Conservation (phyloP, 2,329 filamentous ascomycete genomes). For the Fusarium tupiense region DNA sequence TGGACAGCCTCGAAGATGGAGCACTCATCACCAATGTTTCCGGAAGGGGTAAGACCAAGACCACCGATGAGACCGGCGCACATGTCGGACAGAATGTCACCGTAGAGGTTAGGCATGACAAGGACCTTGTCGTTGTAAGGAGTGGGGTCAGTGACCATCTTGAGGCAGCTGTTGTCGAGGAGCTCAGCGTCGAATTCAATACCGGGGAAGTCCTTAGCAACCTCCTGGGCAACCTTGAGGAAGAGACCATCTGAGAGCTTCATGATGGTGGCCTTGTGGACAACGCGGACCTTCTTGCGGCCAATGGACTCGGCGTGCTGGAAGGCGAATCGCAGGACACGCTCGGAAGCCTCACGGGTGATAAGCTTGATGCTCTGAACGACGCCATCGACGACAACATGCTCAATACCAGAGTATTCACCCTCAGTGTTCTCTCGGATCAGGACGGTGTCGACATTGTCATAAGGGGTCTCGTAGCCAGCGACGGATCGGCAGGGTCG, state of each 20-base stretch:
- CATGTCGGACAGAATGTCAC: slow-evolving; percentile 99
- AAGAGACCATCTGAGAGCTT: slow-evolving; percentile 99
- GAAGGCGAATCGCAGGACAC: slow-evolving; percentile 96
- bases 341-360: slow-evolving; percentile 92
- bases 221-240: slow-evolving; percentile 83
- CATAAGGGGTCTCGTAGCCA: slow-evolving; percentile 98
- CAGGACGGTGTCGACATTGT: slow-evolving; percentile 94
- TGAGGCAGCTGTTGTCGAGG: slow-evolving; percentile 98
- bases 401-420: slow-evolving; percentile 99
- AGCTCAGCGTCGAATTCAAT: slow-evolving; percentile 98
- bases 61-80: slow-evolving; percentile 98
- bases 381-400: slow-evolving; percentile 96
- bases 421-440: slow-evolving; percentile 99
- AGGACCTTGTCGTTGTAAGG: slow-evolving; percentile 99
- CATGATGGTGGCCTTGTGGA: slow-evolving; percentile 99
- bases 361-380: slow-evolving; percentile 99
- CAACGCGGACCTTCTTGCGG: slow-evolving; percentile 95
- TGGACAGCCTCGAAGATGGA: slow-evolving; percentile 99
- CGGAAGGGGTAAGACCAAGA: slow-evolving; percentile 94
- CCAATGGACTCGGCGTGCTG: slow-evolving; percentile 95
- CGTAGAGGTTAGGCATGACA: slow-evolving; percentile 98
- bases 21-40: slow-evolving; percentile 99
- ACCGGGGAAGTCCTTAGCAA: slow-evolving; percentile 93
- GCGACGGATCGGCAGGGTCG: slow-evolving; percentile 97
- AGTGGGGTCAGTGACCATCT: slow-evolving; percentile 95